Conservation (phyloP, 805 yeast species). For the Lipomyces mesembrius region DNA sequence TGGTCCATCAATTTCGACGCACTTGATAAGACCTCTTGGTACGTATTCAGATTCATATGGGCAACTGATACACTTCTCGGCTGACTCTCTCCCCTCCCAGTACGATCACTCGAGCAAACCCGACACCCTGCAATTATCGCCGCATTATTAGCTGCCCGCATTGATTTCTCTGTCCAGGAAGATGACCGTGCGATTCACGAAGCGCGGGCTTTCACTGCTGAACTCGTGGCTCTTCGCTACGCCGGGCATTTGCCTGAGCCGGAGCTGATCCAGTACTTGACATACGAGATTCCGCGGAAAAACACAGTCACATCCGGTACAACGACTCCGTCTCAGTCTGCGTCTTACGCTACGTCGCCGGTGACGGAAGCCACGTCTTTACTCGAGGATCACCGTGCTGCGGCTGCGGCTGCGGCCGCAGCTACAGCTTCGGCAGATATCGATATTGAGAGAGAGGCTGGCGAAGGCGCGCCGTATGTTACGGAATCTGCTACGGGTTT, state of each 20-base stretch:
- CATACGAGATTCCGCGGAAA: slow-evolving; percentile 33
- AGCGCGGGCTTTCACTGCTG: slow-evolving; percentile 44
- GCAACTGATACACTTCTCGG: neutral
- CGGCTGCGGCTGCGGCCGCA: neutral
- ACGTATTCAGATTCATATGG: slow-evolving; percentile 9
- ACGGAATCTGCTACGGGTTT: slow-evolving; percentile 39
- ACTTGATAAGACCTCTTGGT: slow-evolving; percentile 41
- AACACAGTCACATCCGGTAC: slow-evolving; percentile 5
- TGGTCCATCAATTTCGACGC: slow-evolving; percentile 39
- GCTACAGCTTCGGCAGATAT: slow-evolving; percentile 19
- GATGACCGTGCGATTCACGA: slow-evolving; percentile 41
- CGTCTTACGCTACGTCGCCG: slow-evolving; percentile 18
- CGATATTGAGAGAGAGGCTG: slow-evolving; percentile 31
- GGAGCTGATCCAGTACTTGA: slow-evolving; percentile 29
- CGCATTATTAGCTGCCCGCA: slow-evolving; percentile 42
- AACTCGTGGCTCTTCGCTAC: slow-evolving; percentile 42
- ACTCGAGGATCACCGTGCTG: slow-evolving; percentile 7
- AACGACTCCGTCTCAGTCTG: neutral
- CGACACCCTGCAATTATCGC: slow-evolving; percentile 43
- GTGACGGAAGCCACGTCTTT: slow-evolving; percentile 13
- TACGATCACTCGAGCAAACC: slow-evolving; percentile 35
- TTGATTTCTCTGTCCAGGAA: slow-evolving; percentile 40
- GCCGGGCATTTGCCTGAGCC: slow-evolving; percentile 39
- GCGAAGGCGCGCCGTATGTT: slow-evolving; percentile 30
- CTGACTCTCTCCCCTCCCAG: slow-evolving; percentile 9